Evolutionary conservation across 805 yeast genomes (phyloP).

Genomic region (Yamadazyma phyllophila): DNA sequence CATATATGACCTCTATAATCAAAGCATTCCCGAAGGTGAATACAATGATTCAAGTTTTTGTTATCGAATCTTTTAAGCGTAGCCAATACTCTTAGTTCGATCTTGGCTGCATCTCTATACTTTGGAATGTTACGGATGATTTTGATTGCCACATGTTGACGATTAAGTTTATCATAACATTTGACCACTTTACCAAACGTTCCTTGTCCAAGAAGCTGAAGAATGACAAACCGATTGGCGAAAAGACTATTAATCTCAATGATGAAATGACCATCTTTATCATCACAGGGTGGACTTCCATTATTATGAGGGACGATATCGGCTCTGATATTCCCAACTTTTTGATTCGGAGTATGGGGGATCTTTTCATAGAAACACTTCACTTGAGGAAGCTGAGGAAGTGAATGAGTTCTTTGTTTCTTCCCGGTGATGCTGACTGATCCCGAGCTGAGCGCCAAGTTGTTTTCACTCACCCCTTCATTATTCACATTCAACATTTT

Average conservation of each 20-base stretch:
- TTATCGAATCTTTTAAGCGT: conserved; percentile 74
- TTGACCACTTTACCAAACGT: conserved; percentile 89
- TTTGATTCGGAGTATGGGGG: conserved; percentile 28
- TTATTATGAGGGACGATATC: conserved; percentile 37
- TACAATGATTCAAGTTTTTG: conserved; percentile 66
- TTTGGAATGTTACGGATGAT: conserved; percentile 89
- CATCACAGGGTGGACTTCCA: conserved; percentile 48
- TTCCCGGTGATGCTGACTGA: conserved; percentile 8
- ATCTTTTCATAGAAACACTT: conserved; percentile 40
- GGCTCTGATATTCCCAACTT: conserved; percentile 40
- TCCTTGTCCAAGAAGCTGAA: conserved; percentile 80
- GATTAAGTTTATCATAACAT: conserved; percentile 65
- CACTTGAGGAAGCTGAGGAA: conserved; percentile 46
- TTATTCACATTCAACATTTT: conserved; percentile 44
- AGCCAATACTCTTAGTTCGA: conserved; percentile 80
- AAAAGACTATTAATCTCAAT: conserved; percentile 56
- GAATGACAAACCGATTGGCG: conserved; percentile 73
- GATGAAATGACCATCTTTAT: conserved; percentile 73
- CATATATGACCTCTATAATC: conserved; percentile 94
- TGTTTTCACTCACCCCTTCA: background rate
- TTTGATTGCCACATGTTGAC: conserved; percentile 79
- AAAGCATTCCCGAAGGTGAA: conserved; percentile 83
- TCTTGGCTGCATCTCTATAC: conserved; percentile 92
- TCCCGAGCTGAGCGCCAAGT: background rate
- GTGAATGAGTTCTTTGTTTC: conserved; percentile 41